These are phyloP conservation scores for Lentinus tigrinus DNA, from an alignment of 768 basidiomycete species.

Conservation along the genomic window DNA sequence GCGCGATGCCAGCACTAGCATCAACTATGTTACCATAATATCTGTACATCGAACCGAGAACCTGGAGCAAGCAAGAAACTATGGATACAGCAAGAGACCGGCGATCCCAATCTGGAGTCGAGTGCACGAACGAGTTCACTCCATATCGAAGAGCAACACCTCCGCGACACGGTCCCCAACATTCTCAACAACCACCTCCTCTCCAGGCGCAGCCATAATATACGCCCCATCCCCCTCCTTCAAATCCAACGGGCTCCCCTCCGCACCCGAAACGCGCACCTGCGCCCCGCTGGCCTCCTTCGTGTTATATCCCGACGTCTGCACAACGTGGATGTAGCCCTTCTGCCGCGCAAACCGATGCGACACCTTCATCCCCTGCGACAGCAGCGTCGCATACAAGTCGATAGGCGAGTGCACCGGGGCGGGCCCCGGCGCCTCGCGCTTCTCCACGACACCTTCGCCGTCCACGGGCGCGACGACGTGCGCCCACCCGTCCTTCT, in stretches of 20 bases:
- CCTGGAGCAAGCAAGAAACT: no score
- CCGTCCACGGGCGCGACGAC: conserved; percentile 74
- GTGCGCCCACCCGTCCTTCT: conserved; percentile 65
- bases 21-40: no score
- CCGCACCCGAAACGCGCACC: conserved; percentile 48
- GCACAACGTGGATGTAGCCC: conserved; percentile 84
- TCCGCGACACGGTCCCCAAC: conserved; percentile 67
- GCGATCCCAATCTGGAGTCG: no score
- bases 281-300: conserved; percentile 53
- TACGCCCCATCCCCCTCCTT: conserved; percentile 91
- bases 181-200: conserved; percentile 55
- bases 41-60: no score
- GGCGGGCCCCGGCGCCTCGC: conserved; percentile 77
- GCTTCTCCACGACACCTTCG: conserved; percentile 53
- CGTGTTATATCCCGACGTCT: conserved; percentile 78
- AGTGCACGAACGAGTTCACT: no score
- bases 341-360: conserved; percentile 50
- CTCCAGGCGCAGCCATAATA: conserved; percentile 47
- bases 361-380: conserved; percentile 49
- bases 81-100: no score
- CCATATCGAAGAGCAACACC: conserved; percentile 70
- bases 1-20: no score
- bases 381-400: conserved; percentile 76
- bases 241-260: conserved; percentile 47
- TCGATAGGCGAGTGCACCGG: conserved; percentile 72